Evolutionary conservation across 2,329 filamentous ascomycete species (phyloP).

Genomic region (Cordyceps cateniannulata): DNA sequence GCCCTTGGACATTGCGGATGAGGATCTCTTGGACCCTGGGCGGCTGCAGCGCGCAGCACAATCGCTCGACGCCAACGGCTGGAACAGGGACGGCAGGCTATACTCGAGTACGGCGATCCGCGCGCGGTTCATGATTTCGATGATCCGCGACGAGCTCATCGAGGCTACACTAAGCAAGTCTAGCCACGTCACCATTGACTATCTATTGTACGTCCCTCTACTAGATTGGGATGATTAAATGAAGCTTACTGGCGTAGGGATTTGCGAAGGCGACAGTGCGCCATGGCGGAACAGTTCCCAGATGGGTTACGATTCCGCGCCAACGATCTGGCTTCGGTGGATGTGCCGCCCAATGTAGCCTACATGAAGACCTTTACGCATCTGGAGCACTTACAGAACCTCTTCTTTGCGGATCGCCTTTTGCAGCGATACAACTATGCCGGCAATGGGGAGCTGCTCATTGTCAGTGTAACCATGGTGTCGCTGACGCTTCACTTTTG

Average conservation of each 20-base stretch:
- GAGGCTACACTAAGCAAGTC: conserved; percentile 43
- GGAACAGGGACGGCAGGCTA: conserved; percentile 40
- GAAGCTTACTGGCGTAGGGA: not conserved
- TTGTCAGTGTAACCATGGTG: conserved; percentile 41
- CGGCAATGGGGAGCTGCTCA: conserved; percentile 33
- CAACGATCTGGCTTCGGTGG: conserved; percentile 29
- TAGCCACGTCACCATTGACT: conserved; percentile 14
- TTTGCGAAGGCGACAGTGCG: not conserved
- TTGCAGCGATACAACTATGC: conserved; percentile 38
- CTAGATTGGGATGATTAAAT: fast-evolving
- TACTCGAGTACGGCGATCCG: conserved; percentile 39
- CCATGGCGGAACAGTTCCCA: conserved; percentile 22
- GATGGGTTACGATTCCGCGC: conserved; percentile 32
- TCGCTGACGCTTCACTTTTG: conserved; percentile 39
- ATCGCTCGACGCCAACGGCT: conserved; percentile 42
- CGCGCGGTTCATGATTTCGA: conserved; percentile 40
- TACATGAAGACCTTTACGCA: conserved; percentile 36
- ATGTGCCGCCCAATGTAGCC: conserved; percentile 30
- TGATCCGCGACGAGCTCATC: conserved; percentile 51
- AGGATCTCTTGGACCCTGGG: not conserved
- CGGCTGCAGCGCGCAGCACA: conserved; percentile 13
- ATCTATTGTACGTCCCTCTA: conserved; percentile 20
- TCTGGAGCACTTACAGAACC: conserved; percentile 47
- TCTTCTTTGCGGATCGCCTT: conserved; percentile 52
- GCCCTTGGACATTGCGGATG: not conserved